phyloP scores from a whole-genome alignment of 2,329 filamentous ascomycete species.

The Aspergillus oerlinghausenensis region DNA sequence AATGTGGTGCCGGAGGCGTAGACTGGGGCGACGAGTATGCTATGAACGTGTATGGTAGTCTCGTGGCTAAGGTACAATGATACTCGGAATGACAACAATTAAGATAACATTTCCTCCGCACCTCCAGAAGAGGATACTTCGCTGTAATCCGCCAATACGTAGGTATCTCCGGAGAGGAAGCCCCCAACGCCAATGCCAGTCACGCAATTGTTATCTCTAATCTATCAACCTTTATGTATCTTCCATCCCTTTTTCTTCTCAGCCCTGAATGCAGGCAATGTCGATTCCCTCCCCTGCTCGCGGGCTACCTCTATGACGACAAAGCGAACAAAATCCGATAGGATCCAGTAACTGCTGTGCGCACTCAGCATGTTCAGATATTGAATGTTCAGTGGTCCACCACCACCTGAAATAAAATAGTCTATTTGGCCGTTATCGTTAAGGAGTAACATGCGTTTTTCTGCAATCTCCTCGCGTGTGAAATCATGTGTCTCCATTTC shows the following conservation, averaged over 20 bases:
- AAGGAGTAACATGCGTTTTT: constrained; percentile 78
- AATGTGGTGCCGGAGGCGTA: constrained; percentile 31
- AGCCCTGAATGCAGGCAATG: constrained; percentile 51
- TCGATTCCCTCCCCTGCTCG: constrained; percentile 60
- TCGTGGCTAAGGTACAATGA: neutral
- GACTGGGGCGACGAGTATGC: neutral
- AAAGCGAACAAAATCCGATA: constrained; percentile 82
- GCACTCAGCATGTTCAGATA: constrained; percentile 96
- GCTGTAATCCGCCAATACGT: neutral
- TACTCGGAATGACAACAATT: neutral
- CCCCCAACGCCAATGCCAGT: neutral
- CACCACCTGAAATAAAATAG: constrained; percentile 76
- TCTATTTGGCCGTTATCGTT: constrained; percentile 98
- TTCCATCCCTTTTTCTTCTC: constrained; percentile 50
- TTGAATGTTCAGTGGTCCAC: constrained; percentile 86
- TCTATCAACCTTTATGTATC: constrained; percentile 29
- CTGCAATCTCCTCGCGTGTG: constrained; percentile 82
- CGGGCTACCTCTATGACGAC: constrained; percentile 84
- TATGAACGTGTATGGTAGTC: too few relatives aligned
- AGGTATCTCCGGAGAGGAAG: neutral
- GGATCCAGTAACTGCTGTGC: constrained; percentile 90
- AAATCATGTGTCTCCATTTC: constrained; percentile 97
- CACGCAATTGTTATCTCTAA: neutral
- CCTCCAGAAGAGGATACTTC: neutral
- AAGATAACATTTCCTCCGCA: neutral